phyloP scores from a whole-genome alignment of 169 alveolate species.

The Plasmodium coatneyi region DNA sequence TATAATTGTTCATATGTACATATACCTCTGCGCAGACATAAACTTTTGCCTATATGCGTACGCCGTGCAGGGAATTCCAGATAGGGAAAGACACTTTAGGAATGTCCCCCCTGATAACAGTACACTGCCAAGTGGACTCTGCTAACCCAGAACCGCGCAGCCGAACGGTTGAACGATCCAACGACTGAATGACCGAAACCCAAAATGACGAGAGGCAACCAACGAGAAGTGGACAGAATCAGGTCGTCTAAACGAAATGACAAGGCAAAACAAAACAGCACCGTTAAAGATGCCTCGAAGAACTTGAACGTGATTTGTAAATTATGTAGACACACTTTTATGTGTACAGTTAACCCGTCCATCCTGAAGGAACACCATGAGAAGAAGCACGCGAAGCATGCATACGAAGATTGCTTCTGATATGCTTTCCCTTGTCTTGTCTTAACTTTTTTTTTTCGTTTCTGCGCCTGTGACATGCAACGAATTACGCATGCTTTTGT shows the following conservation, averaged over 20 bases:
- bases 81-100: not conserved
- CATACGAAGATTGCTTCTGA: constrained; percentile 84
- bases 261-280: constrained; percentile 81
- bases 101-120: not conserved
- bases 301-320: constrained; percentile 83
- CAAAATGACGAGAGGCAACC: constrained; percentile 88
- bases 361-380: constrained; percentile 86
- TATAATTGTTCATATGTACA: not conserved
- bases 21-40: not conserved
- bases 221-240: constrained; percentile 87
- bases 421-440: not conserved
- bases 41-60: not conserved
- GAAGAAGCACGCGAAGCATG: constrained; percentile 83
- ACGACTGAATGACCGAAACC: not conserved
- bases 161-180: not conserved
- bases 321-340: constrained; percentile 85
- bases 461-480: not conserved
- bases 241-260: constrained; percentile 84
- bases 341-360: constrained; percentile 87
- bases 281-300: constrained; percentile 82
- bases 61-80: not conserved
- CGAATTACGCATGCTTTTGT: not conserved
- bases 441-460: not conserved
- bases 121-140: not conserved
- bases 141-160: not conserved